Conservation (phyloP, 2,329 filamentous ascomycete genomes). For the Chalaropsis ovoidea region DNA sequence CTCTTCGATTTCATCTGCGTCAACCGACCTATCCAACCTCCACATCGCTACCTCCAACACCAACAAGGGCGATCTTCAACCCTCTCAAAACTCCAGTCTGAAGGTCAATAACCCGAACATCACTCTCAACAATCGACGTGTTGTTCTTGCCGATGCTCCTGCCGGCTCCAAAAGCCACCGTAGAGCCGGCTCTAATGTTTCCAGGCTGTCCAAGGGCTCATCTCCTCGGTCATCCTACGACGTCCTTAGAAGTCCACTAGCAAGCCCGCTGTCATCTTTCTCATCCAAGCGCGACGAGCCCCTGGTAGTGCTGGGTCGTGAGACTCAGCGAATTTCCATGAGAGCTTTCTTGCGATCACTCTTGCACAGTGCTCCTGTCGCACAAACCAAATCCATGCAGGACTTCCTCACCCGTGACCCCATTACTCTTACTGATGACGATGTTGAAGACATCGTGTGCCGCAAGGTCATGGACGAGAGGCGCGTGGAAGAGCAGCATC, state of each 20-base stretch:
- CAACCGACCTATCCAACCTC: slow-evolving; percentile 48
- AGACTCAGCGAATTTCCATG: slow-evolving; percentile 83
- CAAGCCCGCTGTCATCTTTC: slow-evolving; percentile 17
- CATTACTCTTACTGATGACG: slow-evolving; percentile 67
- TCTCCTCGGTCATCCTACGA: slow-evolving; percentile 27
- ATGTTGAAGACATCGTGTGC: slow-evolving; percentile 67
- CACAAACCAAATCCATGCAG: slow-evolving; percentile 69
- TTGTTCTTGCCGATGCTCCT: slow-evolving; percentile 7
- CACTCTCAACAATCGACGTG: slow-evolving; percentile 13
- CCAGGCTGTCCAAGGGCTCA: slow-evolving; percentile 16
- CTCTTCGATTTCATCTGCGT: slow-evolving; percentile 71
- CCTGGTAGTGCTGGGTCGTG: slow-evolving; percentile 53
- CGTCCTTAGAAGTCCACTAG: slow-evolving; percentile 20
- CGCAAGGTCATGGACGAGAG: slow-evolving; percentile 78
- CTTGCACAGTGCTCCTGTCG: slow-evolving; percentile 72
- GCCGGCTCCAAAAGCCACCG: slow-evolving; percentile 27
- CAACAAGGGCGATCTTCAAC: slow-evolving; percentile 9
- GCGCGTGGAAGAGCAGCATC: slow-evolving; percentile 81
- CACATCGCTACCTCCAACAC: slow-evolving; percentile 1
- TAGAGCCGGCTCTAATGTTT: slow-evolving; percentile 28
- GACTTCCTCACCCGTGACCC: slow-evolving; percentile 72
- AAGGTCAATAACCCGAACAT: slow-evolving; percentile 8
- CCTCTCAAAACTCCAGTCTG: not conserved
- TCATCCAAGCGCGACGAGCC: slow-evolving; percentile 24
- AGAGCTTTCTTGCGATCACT: slow-evolving; percentile 82